Percentiles rank a stretch among this genome's conserved stretches.
Conservation (phyloP, 2,329 filamentous ascomycete genomes). For the Botrytis elliptica region DNA sequence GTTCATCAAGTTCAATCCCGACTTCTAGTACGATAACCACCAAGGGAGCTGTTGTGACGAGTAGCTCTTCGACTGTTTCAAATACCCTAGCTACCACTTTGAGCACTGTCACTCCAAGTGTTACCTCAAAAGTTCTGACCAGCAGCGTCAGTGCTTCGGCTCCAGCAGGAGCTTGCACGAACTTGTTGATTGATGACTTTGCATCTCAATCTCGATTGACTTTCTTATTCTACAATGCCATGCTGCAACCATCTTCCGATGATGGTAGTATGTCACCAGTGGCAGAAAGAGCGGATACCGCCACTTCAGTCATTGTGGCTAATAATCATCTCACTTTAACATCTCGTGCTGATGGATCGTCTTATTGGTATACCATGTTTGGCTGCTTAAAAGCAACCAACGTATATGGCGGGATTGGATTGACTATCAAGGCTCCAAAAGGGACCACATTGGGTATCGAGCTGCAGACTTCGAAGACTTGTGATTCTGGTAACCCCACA, state of each 20-base stretch:
- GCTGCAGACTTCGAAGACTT: conserved; percentile 47
- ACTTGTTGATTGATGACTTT: conserved; percentile 58
- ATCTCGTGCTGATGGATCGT: conserved; percentile 45
- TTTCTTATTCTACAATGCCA: conserved; percentile 60
- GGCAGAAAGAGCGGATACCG: conserved; percentile 28
- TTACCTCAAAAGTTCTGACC: not conserved
- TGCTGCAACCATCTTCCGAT: conserved; percentile 55
- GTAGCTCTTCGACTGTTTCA: not conserved
- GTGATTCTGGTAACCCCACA: conserved; percentile 40
- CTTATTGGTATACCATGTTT: conserved; percentile 59
- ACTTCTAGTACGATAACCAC: conserved; percentile 8
- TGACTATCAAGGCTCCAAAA: conserved; percentile 53
- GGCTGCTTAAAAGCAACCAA: conserved; percentile 53
- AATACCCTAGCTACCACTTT: not conserved
- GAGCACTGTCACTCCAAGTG: conserved; percentile 3
- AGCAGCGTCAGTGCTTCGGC: conserved; percentile 16
- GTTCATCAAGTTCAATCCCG: not conserved
- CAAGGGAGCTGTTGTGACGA: conserved; percentile 2
- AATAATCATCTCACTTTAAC: conserved; percentile 53
- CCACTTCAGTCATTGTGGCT: conserved; percentile 51
- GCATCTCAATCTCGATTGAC: conserved; percentile 60
- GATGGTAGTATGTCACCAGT: conserved; percentile 51
- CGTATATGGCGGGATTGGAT: conserved; percentile 54
- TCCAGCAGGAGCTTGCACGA: conserved; percentile 40
- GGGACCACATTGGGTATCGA: conserved; percentile 54